Evolutionary conservation across 2,329 filamentous ascomycete species (phyloP).

Genomic region (Sporothrix brasiliensis): DNA sequence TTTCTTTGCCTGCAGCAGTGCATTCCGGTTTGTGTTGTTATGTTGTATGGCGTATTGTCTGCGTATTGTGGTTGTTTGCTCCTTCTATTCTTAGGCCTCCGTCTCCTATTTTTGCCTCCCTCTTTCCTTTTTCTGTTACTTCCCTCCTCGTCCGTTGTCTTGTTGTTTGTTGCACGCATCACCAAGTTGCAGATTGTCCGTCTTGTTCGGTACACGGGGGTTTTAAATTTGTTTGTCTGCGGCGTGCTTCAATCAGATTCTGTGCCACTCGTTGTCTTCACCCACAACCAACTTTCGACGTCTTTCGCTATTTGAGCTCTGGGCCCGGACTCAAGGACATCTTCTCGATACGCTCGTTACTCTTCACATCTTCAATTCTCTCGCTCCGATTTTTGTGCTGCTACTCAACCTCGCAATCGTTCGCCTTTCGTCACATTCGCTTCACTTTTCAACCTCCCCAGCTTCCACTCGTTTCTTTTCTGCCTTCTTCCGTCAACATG

Average conservation of each 20-base stretch:
- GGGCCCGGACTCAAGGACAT: not conserved
- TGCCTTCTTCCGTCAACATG: conserved; percentile 42
- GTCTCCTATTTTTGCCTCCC: not conserved
- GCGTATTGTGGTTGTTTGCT: not conserved
- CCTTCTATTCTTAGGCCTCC: conserved; percentile 7
- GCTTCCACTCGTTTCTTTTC: not conserved
- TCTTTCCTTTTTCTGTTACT: not conserved
- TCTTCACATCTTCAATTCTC: not conserved
- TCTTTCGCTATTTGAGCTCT: conserved; percentile 7
- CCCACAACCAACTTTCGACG: not conserved
- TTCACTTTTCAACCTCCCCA: not conserved
- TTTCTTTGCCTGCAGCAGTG: conserved; percentile 1
- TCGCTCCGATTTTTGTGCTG: not conserved
- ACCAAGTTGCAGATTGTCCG: not conserved
- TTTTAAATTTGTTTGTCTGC: conserved; percentile 13
- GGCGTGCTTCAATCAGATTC: not conserved
- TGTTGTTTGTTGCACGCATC: conserved; percentile 20
- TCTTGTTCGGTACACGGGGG: not conserved
- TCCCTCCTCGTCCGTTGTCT: not conserved
- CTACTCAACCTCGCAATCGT: not conserved
- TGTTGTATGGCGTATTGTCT: not conserved
- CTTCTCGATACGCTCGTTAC: not conserved
- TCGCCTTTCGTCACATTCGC: not conserved
- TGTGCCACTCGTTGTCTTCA: conserved; percentile 19
- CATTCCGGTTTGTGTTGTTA: not conserved